Evolutionary conservation across 495 filamentous ascomycete species (phyloP).

Genomic region (Aspergillus diversus): DNA sequence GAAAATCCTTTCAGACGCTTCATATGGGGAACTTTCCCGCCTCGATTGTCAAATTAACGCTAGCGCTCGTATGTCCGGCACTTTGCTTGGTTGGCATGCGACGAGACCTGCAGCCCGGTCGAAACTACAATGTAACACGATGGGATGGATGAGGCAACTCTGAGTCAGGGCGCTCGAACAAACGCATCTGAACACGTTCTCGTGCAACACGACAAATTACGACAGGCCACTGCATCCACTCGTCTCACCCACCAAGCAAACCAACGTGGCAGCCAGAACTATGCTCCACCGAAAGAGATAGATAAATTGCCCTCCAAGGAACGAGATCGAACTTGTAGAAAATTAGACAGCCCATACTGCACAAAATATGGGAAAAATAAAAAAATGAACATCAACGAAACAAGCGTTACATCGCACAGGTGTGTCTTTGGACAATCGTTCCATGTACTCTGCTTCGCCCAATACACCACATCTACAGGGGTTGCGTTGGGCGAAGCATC

Average conservation of each 20-base stretch:
- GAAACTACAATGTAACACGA: slow-evolving; percentile 19
- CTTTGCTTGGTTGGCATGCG: neutral
- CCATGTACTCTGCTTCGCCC: neutral
- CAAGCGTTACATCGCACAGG: too few relatives aligned
- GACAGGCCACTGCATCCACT: neutral
- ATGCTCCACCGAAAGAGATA: neutral
- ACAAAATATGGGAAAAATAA: neutral
- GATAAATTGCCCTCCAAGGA: neutral
- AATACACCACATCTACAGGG: neutral
- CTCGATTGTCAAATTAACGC: neutral
- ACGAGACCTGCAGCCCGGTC: slow-evolving; percentile 16
- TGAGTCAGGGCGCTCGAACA: neutral
- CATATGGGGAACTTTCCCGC: neutral
- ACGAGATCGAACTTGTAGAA: slow-evolving; percentile 3
- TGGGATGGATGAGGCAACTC: neutral
- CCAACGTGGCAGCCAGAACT: slow-evolving; percentile 18
- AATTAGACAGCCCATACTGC: neutral
- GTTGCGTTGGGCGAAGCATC: neutral
- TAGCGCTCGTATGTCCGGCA: neutral
- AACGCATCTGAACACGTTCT: neutral
- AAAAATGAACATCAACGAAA: too few relatives aligned
- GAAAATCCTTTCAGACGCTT: neutral
- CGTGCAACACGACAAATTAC: neutral
- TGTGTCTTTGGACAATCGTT: too few relatives aligned
- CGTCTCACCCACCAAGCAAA: neutral